phyloP scores from a whole-genome alignment of 805 yeast genomes.

The Lachancea lanzarotensis region DNA sequence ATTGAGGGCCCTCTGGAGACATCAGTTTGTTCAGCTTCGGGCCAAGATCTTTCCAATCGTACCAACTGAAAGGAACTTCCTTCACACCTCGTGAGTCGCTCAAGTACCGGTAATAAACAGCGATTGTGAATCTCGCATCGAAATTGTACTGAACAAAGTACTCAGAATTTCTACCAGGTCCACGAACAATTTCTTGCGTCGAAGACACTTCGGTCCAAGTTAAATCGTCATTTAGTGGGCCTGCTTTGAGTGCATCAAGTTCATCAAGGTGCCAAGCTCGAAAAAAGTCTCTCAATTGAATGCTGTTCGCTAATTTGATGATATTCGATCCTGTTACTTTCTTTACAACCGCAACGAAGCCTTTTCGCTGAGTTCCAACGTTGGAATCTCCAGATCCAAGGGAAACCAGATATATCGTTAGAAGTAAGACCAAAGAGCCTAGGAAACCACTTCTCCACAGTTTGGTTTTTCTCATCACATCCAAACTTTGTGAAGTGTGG shows the following conservation, averaged over 20 bases:
- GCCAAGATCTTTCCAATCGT: slow-evolving; percentile 8
- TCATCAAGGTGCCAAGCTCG: not conserved
- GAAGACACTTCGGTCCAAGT: not conserved
- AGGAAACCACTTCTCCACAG: not conserved
- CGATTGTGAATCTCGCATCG: slow-evolving; percentile 2
- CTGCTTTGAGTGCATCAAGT: not conserved
- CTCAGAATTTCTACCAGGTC: not conserved
- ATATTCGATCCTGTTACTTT: not conserved
- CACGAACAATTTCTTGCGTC: not conserved
- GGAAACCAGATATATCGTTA: not conserved
- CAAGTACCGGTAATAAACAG: not conserved
- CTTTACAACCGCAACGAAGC: not conserved
- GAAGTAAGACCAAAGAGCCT: not conserved
- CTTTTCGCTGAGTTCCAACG: not conserved
- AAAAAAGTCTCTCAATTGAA: not conserved
- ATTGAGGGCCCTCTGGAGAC: not conserved
- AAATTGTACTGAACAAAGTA: not conserved
- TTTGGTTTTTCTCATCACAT: slow-evolving; percentile 1
- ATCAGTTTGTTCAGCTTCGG: not conserved
- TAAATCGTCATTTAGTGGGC: slow-evolving; percentile 1
- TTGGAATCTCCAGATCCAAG: not conserved
- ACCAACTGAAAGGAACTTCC: slow-evolving; percentile 6
- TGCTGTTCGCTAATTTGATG: not conserved
- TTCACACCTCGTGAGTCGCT: not conserved
- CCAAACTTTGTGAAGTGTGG: not conserved